A percentile compares a stretch with the other conserved stretches of the same genome.
Conservation (phyloP, 2,329 filamentous ascomycete species). For the Sarocladiaceae sp. region DNA sequence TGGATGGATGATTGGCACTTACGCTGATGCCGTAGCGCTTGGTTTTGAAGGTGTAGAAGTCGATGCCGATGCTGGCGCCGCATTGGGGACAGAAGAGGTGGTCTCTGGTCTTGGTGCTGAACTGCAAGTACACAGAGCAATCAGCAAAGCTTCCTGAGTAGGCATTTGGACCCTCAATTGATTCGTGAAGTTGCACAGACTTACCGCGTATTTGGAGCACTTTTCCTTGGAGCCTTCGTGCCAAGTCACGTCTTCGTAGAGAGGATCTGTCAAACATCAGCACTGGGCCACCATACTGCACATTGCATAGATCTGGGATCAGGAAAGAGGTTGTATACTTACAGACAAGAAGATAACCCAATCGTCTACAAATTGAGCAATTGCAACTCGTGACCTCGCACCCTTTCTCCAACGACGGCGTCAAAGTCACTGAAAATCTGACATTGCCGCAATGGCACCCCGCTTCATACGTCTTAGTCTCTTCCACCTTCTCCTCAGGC, state of each 20-base stretch:
- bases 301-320: not conserved
- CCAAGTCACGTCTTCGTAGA: slow-evolving; percentile 35
- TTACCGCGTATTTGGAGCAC: slow-evolving; percentile 29
- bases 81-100: slow-evolving; percentile 46
- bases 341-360: slow-evolving; percentile 49
- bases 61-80: slow-evolving; percentile 42
- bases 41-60: slow-evolving; percentile 29
- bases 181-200: slow-evolving; percentile 12
- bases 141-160: no score
- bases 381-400: slow-evolving; percentile 45
- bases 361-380: slow-evolving; percentile 48
- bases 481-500: not conserved
- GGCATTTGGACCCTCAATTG: no score
- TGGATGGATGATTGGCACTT: slow-evolving; percentile 15
- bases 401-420: slow-evolving; percentile 42
- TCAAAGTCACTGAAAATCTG: slow-evolving; percentile 42
- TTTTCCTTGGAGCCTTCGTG: slow-evolving; percentile 33
- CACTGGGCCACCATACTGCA: not conserved
- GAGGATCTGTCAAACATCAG: slow-evolving; percentile 37
- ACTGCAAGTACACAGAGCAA: slow-evolving; percentile 19
- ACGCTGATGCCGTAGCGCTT: slow-evolving; percentile 40
- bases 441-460: slow-evolving; percentile 52
- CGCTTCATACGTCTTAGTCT: slow-evolving; percentile 36
- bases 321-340: slow-evolving; percentile 14
- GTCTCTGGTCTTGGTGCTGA: slow-evolving; percentile 43